phyloP scores from a whole-genome alignment of 148 eudicot species.

The Cornus controversa region DNA sequence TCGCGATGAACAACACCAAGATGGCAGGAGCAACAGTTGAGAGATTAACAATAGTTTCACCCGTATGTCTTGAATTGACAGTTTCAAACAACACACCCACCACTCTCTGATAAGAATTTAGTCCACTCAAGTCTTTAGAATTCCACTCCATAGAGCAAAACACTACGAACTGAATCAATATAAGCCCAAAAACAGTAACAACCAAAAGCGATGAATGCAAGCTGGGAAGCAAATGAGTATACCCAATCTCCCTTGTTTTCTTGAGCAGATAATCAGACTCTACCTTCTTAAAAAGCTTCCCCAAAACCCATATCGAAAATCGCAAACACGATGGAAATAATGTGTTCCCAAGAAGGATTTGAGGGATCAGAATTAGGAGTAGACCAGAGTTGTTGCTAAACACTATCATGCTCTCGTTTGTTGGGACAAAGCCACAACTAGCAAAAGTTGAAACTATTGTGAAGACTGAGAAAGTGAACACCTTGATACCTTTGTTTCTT shows the following conservation, averaged over 20 bases:
- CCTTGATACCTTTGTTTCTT: conserved; percentile 40
- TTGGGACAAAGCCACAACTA: conserved; percentile 75
- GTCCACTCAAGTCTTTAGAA: conserved; percentile 23
- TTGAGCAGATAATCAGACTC: conserved; percentile 40
- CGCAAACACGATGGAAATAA: conserved; percentile 47
- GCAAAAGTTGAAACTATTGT: conserved; percentile 60
- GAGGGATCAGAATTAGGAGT: conserved; percentile 56
- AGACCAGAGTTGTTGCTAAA: conserved; percentile 61
- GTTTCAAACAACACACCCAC: conserved; percentile 45
- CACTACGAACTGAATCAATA: conserved; percentile 33
- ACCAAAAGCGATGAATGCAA: conserved; percentile 26
- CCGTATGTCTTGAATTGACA: conserved; percentile 60
- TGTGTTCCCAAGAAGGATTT: conserved; percentile 62
- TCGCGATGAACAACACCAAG: conserved; percentile 43
- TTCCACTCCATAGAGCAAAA: conserved; percentile 58
- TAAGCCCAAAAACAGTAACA: conserved; percentile 43
- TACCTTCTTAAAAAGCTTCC: conserved; percentile 30
- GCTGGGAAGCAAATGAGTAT: conserved; percentile 39
- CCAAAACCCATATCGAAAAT: conserved; percentile 37
- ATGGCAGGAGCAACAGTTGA: conserved; percentile 44
- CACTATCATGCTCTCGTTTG: conserved; percentile 71
- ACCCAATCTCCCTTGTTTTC: conserved; percentile 38
- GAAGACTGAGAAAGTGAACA: conserved; percentile 45
- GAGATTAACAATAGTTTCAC: conserved; percentile 58
- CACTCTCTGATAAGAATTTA: conserved; percentile 46